phyloP scores from a whole-genome alignment of 192 early-diverging fungal species.

The Chytriomyces hyalinus region DNA sequence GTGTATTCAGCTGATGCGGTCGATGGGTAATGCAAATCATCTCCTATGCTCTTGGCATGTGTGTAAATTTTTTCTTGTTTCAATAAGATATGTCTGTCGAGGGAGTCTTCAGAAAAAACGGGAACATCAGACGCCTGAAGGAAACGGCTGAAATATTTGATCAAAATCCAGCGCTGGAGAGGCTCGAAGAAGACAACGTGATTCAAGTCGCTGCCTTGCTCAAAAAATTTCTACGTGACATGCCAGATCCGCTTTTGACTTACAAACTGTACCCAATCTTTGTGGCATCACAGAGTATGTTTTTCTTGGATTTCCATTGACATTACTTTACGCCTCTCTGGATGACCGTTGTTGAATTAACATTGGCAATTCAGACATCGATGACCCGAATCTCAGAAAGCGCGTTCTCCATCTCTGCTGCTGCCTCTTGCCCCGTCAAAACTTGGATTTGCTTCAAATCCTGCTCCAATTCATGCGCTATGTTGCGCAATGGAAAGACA shows the following conservation, averaged over 20 bases:
- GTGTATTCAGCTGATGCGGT: slow-evolving; percentile 75
- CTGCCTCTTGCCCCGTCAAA: slow-evolving; percentile 85
- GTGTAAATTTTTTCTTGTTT: background rate
- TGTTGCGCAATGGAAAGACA: slow-evolving; percentile 67
- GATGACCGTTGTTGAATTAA: background rate
- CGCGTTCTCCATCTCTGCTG: slow-evolving; percentile 79
- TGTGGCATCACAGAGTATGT: slow-evolving; percentile 72
- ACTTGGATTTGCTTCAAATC: slow-evolving; percentile 93
- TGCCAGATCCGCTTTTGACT: slow-evolving; percentile 94
- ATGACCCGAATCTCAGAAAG: slow-evolving; percentile 45
- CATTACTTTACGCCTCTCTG: background rate
- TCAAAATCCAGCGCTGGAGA: slow-evolving; percentile 65
- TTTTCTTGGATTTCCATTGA: background rate
- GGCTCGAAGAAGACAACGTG: slow-evolving; percentile 61
- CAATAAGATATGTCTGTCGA: slow-evolving; percentile 77
- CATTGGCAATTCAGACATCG: slow-evolving; percentile 24
- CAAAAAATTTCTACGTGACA: slow-evolving; percentile 94
- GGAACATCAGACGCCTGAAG: slow-evolving; percentile 91
- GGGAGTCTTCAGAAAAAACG: slow-evolving; percentile 98
- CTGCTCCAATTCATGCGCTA: slow-evolving; percentile 84
- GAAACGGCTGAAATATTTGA: slow-evolving; percentile 85
- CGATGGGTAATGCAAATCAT: slow-evolving; percentile 59
- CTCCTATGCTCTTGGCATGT: background rate
- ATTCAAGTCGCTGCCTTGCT: slow-evolving; percentile 94
- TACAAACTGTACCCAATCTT: slow-evolving; percentile 87